phyloP scores from a whole-genome alignment of 2,329 filamentous ascomycete species.

The Mycosphaerella sp. region DNA sequence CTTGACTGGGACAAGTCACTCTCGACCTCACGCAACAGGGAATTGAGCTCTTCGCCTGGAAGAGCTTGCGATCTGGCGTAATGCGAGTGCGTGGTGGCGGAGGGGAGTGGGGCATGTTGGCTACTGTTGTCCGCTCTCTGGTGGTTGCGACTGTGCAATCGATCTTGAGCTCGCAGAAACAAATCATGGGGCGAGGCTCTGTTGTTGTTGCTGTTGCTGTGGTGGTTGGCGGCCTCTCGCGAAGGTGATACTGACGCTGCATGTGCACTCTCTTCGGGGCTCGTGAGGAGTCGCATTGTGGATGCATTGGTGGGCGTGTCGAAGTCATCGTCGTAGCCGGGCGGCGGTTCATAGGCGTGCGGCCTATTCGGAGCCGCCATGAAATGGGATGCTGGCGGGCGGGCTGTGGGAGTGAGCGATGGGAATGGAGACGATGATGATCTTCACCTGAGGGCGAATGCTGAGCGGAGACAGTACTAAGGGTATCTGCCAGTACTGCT shows the following conservation, averaged over 20 bases:
- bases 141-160: constrained; percentile 18
- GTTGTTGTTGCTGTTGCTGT: constrained; percentile 11
- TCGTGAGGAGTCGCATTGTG: constrained; percentile 47
- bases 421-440: constrained; percentile 18
- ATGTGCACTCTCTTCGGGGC: constrained; percentile 38
- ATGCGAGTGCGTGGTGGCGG: constrained; percentile 14
- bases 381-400: not conserved
- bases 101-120: constrained; percentile 10
- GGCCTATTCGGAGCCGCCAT: constrained; percentile 23
- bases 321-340: constrained; percentile 40
- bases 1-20: constrained; percentile 26
- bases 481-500: too few relatives aligned
- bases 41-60: constrained; percentile 37
- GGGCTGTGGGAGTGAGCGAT: constrained; percentile 16
- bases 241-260: constrained; percentile 21
- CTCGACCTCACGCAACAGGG: constrained; percentile 40
- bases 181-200: constrained; percentile 39
- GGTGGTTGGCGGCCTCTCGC: constrained; percentile 8
- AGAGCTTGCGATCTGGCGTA: constrained; percentile 14
- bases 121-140: constrained; percentile 12
- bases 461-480: too few relatives aligned
- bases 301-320: constrained; percentile 24
- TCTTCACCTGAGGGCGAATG: too few relatives aligned
- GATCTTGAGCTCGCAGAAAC: constrained; percentile 27
- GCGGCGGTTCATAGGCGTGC: constrained; percentile 34